These are phyloP conservation scores for Diaporthe batatas DNA, from an alignment of 2,329 filamentous ascomycete genomes.

Conservation along the genomic window DNA sequence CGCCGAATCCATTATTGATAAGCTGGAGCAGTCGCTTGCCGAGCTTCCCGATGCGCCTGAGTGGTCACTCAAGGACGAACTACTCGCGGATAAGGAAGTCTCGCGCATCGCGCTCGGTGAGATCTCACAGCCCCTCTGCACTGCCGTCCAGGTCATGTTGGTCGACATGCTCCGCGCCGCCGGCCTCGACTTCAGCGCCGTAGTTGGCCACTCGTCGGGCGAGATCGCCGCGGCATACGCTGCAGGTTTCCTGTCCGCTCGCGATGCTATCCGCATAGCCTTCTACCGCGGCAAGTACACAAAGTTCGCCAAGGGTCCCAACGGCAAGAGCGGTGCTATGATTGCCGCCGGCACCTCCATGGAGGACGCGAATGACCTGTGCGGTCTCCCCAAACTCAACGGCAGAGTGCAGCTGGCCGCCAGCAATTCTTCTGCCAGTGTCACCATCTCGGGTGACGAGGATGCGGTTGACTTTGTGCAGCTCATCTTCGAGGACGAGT, in stretches of 20 bases:
- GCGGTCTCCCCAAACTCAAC: constrained; percentile 41
- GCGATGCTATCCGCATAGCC: constrained; percentile 47
- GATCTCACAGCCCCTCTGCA: constrained; percentile 50
- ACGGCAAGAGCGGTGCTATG: constrained; percentile 32
- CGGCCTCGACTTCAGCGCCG: constrained; percentile 45
- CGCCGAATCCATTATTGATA: constrained; percentile 6
- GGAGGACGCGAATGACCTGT: constrained; percentile 43
- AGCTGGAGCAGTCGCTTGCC: constrained; percentile 26
- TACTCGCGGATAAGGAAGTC: constrained; percentile 27
- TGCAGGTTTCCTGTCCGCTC: constrained; percentile 32
- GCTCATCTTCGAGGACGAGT: constrained; percentile 45
- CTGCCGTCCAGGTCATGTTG: constrained; percentile 55
- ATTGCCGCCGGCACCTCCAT: constrained; percentile 25
- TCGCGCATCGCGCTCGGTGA: constrained; percentile 39
- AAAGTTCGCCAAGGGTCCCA: background rate
- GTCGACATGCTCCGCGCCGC: constrained; percentile 50
- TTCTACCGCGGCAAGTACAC: constrained; percentile 44
- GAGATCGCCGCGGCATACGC: constrained; percentile 41
- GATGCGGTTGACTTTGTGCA: constrained; percentile 48
- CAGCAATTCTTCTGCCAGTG: constrained; percentile 48
- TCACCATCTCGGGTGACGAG: constrained; percentile 48
- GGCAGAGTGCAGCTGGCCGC: constrained; percentile 47
- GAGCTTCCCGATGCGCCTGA: constrained; percentile 22
- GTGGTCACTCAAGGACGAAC: constrained; percentile 34
- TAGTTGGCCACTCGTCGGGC: constrained; percentile 49